These are phyloP conservation scores for Phaseolus coccineus DNA, from an alignment of 331 rosid species.

Conservation along the genomic window DNA sequence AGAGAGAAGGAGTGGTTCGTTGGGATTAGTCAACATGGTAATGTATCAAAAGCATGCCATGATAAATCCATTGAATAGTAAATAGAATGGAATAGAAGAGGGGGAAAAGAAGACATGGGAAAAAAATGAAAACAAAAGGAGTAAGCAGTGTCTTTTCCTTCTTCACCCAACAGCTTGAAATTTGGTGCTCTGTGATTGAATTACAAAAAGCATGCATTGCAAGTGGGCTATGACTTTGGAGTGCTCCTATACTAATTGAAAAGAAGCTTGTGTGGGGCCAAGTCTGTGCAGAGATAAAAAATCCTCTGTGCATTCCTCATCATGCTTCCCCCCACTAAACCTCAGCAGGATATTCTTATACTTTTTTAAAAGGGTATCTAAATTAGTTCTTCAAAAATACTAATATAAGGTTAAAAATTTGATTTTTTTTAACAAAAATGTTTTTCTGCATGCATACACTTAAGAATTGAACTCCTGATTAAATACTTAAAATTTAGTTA, in stretches of 20 bases:
- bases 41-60: conserved; percentile 79
- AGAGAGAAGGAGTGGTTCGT: conserved; percentile 60
- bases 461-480: neutral
- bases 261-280: conserved; percentile 48
- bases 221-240: conserved; percentile 52
- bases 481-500: neutral
- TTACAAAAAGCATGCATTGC: conserved; percentile 63
- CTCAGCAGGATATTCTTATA: conserved; percentile 58
- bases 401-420: neutral
- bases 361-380: neutral
- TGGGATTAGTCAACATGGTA: conserved; percentile 94
- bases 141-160: conserved; percentile 3
- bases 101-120: neutral
- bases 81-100: conserved; percentile 35
- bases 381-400: neutral
- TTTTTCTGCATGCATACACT: neutral
- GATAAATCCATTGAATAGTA: conserved; percentile 62
- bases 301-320: conserved; percentile 57
- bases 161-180: conserved; percentile 48
- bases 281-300: conserved; percentile 37
- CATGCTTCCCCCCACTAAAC: conserved; percentile 79
- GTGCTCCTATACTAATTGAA: conserved; percentile 43
- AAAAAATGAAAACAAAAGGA: neutral
- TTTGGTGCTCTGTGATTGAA: conserved; percentile 64
- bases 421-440: neutral